These are phyloP conservation scores for Oidiodendron maius DNA, from an alignment of 495 filamentous ascomycete species.

Conservation along the genomic window DNA sequence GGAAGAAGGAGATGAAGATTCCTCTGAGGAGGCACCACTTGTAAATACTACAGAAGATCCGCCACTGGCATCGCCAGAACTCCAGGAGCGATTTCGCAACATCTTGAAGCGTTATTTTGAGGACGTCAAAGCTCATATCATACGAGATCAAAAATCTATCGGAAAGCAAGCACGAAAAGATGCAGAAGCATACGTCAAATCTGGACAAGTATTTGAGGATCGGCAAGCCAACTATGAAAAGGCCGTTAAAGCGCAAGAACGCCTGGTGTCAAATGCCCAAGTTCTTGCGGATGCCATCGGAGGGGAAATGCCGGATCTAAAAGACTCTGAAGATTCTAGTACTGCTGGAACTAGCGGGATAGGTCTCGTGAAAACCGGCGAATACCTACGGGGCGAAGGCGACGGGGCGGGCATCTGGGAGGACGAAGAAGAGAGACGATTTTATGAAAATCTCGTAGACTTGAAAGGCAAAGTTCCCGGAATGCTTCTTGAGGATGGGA, in stretches of 20 bases:
- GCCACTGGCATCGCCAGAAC: slow-evolving; percentile 66
- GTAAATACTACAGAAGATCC: slow-evolving; percentile 47
- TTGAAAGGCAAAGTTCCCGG: slow-evolving; percentile 92
- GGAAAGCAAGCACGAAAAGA: slow-evolving; percentile 81
- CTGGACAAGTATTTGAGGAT: slow-evolving; percentile 97
- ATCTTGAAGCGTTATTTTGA: slow-evolving; percentile 88
- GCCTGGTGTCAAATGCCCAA: slow-evolving; percentile 85
- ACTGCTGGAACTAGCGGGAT: slow-evolving; percentile 67
- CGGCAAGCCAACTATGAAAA: slow-evolving; percentile 94
- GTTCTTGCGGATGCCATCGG: slow-evolving; percentile 81
- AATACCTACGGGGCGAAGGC: slow-evolving; percentile 83
- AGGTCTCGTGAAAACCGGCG: slow-evolving; percentile 87
- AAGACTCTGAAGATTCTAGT: slow-evolving; percentile 64
- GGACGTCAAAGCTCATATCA: slow-evolving; percentile 82
- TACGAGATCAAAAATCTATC: slow-evolving; percentile 85
- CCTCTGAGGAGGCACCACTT: slow-evolving; percentile 36
- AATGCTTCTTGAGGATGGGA: slow-evolving; percentile 87
- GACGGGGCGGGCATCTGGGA: slow-evolving; percentile 99
- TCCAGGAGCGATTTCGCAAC: slow-evolving; percentile 82
- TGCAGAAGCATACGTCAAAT: slow-evolving; percentile 97
- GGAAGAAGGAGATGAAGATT: slow-evolving; percentile 42
- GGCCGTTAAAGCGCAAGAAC: slow-evolving; percentile 84
- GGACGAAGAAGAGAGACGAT: slow-evolving; percentile 94
- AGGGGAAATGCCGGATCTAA: slow-evolving; percentile 91
- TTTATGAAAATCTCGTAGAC: slow-evolving; percentile 95